Base-by-base conservation (phyloP, 768 basidiomycete genomes). In the Crepidotus variabilis region DNA sequence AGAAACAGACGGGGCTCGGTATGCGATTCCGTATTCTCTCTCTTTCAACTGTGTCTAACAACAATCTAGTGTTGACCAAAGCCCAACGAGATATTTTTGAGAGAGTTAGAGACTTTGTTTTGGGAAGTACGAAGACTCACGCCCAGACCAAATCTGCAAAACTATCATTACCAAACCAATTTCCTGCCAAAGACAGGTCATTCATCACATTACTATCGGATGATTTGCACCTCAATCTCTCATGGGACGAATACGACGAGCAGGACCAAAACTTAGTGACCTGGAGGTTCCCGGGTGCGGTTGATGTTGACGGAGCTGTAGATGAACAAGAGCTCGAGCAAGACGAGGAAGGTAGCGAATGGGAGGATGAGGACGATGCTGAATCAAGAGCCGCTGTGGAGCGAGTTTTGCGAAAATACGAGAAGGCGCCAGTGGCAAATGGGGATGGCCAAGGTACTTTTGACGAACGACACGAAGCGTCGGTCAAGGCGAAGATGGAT, bases 191-290 rank as follows among this genome's bases (percentile, higher is more conserved):
- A 43, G 94, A 98, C 59, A 80, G 90, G 45, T 77, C 76, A 50
- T 98, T 98, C 65, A 85, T 98, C 33, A 78, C 74, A 36, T 84
- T 81, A 23, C 77, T 99, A 20, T 86, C 89, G 5, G 79, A 83
- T 39, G 87, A 94, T 49, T 70, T 98, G 46, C 86, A 92, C 66
- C 79, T 98, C 11, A 78, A 71, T 20, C 67, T 95, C 23, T 76
- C 87, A n/a, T 99, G 94, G 93, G 96, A 98, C 66, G 94, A 95
- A 66, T 94, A 86, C 62, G 90, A 94, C 59, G 90, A 89, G 6
- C 75, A 92, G 47, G 90, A 92, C 58, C 78, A 84, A 65, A 91
- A 91, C 63, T 65, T 94, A 22, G 83, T 90, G 43, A 87, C 86
- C 18, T 84, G 80, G 77, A 69, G 81, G 46, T 76, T 89, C 59